Conservation (phyloP, 164 flowering plant genomes). For the Buxus sempervirens region DNA sequence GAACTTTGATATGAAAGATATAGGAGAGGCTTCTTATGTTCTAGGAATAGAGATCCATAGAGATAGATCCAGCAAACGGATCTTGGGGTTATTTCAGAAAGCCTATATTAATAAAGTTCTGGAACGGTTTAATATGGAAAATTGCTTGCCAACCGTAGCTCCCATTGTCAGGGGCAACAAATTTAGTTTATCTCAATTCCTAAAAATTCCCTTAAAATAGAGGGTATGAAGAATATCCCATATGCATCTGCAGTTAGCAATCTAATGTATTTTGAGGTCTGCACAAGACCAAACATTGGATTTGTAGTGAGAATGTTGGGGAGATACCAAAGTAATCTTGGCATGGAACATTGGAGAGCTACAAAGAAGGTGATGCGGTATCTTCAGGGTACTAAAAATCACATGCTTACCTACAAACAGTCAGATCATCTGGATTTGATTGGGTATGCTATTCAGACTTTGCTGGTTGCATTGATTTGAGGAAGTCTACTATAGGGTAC, state of each 20-base stretch:
- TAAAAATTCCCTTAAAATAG: neutral
- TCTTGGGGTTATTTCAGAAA: slow-evolving; percentile 1
- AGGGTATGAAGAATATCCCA: neutral
- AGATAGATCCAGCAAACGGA: neutral
- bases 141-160: neutral
- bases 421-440: neutral
- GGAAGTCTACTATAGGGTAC: neutral
- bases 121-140: neutral
- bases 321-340: neutral
- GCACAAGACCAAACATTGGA: neutral
- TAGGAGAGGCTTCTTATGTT: slow-evolving; percentile 4
- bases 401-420: neutral
- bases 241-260: neutral
- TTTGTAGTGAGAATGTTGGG: neutral
- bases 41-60: slow-evolving; percentile 2
- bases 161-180: neutral
- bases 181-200: neutral
- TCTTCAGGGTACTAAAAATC: neutral
- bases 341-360: neutral
- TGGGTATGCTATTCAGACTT: neutral
- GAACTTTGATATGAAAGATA: slow-evolving; percentile 5
- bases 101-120: neutral
- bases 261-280: neutral
- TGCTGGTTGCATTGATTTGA: neutral
- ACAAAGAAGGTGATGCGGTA: neutral